These are phyloP conservation scores for Metarhizium guizhouense DNA, from an alignment of 2,329 filamentous ascomycete genomes.

Conservation along the genomic window DNA sequence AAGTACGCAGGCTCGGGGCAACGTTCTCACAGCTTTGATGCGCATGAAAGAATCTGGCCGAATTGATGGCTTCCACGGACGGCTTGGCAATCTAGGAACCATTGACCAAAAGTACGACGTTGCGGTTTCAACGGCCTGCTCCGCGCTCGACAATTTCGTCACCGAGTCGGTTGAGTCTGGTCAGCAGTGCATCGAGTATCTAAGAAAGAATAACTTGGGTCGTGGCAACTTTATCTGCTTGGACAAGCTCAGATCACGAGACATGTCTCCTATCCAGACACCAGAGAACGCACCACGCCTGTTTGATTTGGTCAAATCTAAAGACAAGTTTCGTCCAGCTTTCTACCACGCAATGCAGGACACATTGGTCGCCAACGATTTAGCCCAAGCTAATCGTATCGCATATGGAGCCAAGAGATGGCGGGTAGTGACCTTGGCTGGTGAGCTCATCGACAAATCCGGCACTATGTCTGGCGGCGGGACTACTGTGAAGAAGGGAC, in stretches of 20 bases:
- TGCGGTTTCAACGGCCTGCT: slow-evolving; percentile 95
- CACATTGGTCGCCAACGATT: slow-evolving; percentile 83
- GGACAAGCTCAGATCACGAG: slow-evolving; percentile 72
- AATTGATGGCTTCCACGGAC: slow-evolving; percentile 93
- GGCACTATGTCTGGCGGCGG: slow-evolving; percentile 99
- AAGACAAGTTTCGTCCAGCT: slow-evolving; percentile 77
- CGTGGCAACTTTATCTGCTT: slow-evolving; percentile 95
- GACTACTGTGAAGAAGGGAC: slow-evolving; percentile 77
- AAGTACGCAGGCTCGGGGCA: slow-evolving; percentile 84
- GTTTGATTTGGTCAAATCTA: slow-evolving; percentile 86
- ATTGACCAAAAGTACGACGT: slow-evolving; percentile 94
- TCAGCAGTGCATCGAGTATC: slow-evolving; percentile 95
- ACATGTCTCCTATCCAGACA: slow-evolving; percentile 73
- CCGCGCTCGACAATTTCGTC: slow-evolving; percentile 87
- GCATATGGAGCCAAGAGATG: slow-evolving; percentile 90
- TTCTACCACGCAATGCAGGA: slow-evolving; percentile 96
- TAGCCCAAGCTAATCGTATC: slow-evolving; percentile 94
- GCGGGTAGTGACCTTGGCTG: slow-evolving; percentile 92
- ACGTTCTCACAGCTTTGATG: slow-evolving; percentile 86
- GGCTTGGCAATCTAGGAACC: slow-evolving; percentile 84
- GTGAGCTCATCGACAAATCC: slow-evolving; percentile 93
- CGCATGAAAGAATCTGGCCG: slow-evolving; percentile 91
- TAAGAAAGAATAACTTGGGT: slow-evolving; percentile 94
- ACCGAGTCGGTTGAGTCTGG: slow-evolving; percentile 93
- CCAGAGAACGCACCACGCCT: slow-evolving; percentile 87